Percentiles rank a stretch among this genome's conserved stretches.
Conservation (phyloP, 148 eudicot genomes). For the Persicaria tinctoria region DNA sequence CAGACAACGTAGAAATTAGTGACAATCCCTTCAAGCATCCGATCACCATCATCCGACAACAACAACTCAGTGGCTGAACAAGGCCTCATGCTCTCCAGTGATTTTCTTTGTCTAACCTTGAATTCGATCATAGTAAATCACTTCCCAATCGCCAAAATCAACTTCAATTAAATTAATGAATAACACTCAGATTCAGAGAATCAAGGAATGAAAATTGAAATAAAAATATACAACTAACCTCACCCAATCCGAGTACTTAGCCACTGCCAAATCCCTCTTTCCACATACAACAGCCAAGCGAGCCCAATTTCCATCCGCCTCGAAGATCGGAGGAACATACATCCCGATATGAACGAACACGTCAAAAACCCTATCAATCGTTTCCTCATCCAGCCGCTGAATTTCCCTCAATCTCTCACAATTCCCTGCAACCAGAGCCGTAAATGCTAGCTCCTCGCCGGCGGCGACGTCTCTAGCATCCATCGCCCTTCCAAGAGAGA, state of each 20-base stretch:
- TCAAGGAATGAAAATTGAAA: background rate
- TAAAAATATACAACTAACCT: constrained; percentile 36
- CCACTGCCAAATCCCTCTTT: constrained; percentile 62
- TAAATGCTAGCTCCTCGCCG: constrained; percentile 63
- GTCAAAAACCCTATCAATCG: constrained; percentile 48
- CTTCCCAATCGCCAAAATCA: constrained; percentile 11
- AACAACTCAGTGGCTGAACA: constrained; percentile 65
- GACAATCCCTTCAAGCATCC: constrained; percentile 70
- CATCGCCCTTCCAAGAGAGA: constrained; percentile 31
- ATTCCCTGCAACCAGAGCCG: constrained; percentile 64
- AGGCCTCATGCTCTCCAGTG: constrained; percentile 75
- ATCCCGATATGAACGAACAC: constrained; percentile 67
- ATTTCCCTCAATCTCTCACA: constrained; percentile 25
- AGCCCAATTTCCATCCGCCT: constrained; percentile 45
- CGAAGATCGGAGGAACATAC: constrained; percentile 65
- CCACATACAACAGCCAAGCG: constrained; percentile 70
- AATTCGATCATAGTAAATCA: constrained; percentile 13
- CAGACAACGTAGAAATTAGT: constrained; percentile 82
- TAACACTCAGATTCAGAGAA: background rate
- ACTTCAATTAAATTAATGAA: background rate
- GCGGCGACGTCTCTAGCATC: constrained; percentile 29
- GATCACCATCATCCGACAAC: constrained; percentile 74
- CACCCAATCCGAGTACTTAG: constrained; percentile 93
- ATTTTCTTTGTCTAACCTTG: constrained; percentile 65
- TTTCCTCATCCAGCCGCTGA: constrained; percentile 29